Percentiles rank a stretch among this genome's conserved stretches.
Conservation (phyloP, 352 stramenopile species). For the Globisporangium emineosum region DNA sequence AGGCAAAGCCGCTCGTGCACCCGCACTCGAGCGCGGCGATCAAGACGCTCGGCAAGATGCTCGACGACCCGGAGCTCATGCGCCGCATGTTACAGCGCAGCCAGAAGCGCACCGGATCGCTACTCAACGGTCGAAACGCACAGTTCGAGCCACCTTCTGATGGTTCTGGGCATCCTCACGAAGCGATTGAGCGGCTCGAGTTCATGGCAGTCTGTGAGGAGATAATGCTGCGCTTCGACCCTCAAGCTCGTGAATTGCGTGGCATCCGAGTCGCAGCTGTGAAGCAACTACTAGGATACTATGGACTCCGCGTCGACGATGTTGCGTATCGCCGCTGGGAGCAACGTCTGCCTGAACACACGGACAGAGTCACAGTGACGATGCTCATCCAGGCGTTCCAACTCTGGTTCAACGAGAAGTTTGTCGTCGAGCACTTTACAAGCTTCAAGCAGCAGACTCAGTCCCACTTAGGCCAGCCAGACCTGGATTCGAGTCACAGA, state of each 20-base stretch:
- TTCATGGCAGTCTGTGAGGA: slow-evolving; percentile 50
- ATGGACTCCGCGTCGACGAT: slow-evolving; percentile 36
- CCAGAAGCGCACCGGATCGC: slow-evolving; percentile 12
- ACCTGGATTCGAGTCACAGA: background rate
- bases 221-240: slow-evolving; percentile 47
- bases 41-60: slow-evolving; percentile 55
- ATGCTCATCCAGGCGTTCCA: slow-evolving; percentile 41
- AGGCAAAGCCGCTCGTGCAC: slow-evolving; percentile 55
- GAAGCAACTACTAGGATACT: slow-evolving; percentile 40
- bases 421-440: slow-evolving; percentile 38
- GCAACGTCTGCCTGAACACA: slow-evolving; percentile 34
- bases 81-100: slow-evolving; percentile 55
- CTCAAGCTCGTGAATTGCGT: slow-evolving; percentile 27
- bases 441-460: slow-evolving; percentile 13
- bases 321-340: slow-evolving; percentile 55
- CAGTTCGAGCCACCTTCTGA: background rate
- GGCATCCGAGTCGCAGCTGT: slow-evolving; percentile 30
- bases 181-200: slow-evolving; percentile 19
- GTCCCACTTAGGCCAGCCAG: slow-evolving; percentile 5
- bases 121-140: background rate
- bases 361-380: slow-evolving; percentile 33
- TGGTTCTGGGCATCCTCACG: background rate
- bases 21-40: slow-evolving; percentile 52
- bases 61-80: slow-evolving; percentile 38
- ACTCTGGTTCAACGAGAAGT: slow-evolving; percentile 50